These are phyloP conservation scores for Aethionema arabicum DNA, from an alignment of 345 rosid species.

Conservation along the genomic window DNA sequence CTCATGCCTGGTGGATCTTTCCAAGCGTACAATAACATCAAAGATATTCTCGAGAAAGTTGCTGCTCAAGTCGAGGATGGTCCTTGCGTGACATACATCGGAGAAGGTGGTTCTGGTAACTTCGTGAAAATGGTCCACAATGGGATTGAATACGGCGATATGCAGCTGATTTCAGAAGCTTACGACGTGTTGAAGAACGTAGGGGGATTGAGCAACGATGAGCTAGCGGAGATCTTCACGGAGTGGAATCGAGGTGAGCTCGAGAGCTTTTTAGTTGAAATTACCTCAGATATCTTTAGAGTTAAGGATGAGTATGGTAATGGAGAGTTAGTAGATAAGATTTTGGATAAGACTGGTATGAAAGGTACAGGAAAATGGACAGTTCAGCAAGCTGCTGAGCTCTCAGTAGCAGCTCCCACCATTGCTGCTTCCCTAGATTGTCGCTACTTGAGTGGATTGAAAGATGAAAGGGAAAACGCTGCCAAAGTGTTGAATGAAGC, in stretches of 20 bases:
- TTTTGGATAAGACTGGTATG: conserved; percentile 98
- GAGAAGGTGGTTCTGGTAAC: conserved; percentile 93
- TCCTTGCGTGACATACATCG: conserved; percentile 90
- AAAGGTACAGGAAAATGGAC: conserved; percentile 99
- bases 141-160: conserved; percentile 95
- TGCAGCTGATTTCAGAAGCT: conserved; percentile 94
- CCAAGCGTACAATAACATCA: conserved; percentile 68
- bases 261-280: conserved; percentile 88
- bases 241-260: conserved; percentile 90
- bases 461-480: conserved; percentile 80
- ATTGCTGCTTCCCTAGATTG: conserved; percentile 93
- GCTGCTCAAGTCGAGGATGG: conserved; percentile 98
- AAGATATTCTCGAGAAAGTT: conserved; percentile 67
- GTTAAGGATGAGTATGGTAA: conserved; percentile 69
- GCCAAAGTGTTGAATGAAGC: conserved; percentile 62
- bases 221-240: conserved; percentile 59
- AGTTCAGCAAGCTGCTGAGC: conserved; percentile 96
- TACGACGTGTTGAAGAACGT: conserved; percentile 89
- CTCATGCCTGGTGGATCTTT: conserved; percentile 96
- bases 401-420: conserved; percentile 91
- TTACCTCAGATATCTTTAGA: conserved; percentile 79
- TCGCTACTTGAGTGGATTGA: conserved; percentile 86
- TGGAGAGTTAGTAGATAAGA: conserved; percentile 87
- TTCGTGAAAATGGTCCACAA: conserved; percentile 98
- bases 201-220: conserved; percentile 63